phyloP scores from a whole-genome alignment of 73 alveolate genomes.

The Loxodes magnus region DNA sequence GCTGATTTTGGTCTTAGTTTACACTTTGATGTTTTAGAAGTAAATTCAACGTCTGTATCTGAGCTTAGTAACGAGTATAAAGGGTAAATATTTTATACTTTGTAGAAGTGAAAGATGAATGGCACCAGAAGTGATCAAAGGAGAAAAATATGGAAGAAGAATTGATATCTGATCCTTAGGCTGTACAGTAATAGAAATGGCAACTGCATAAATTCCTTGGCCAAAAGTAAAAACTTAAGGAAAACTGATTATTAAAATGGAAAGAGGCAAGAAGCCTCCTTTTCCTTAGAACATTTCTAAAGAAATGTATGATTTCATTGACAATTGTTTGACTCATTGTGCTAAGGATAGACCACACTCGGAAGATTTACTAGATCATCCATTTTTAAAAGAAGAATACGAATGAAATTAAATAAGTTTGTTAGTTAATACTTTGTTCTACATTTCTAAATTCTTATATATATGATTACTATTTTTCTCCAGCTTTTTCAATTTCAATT shows the following conservation, averaged over 20 bases:
- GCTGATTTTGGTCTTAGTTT: conserved; percentile 59
- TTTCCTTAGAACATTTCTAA: conserved; percentile 66
- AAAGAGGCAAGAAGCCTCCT: conserved; percentile 63
- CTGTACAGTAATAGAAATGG: conserved; percentile 81
- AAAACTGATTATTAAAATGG: conserved; percentile 54
- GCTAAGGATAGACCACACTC: conserved; percentile 30
- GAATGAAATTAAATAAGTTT: too few relatives aligned
- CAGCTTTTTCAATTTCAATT: too few relatives aligned
- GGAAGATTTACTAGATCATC: conserved; percentile 20
- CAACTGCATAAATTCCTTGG: conserved; percentile 78
- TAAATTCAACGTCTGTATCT: conserved; percentile 29
- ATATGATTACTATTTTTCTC: too few relatives aligned
- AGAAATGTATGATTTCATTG: conserved; percentile 58
- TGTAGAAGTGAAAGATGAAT: too few relatives aligned
- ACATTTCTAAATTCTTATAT: too few relatives aligned
- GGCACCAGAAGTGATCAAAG: conserved; percentile 90
- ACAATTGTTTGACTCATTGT: conserved; percentile 63
- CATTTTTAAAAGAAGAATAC: too few relatives aligned
- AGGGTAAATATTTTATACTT: conserved; percentile 84
- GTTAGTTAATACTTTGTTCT: too few relatives aligned
- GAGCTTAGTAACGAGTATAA: conserved; percentile 63
- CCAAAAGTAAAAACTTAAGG: conserved; percentile 46
- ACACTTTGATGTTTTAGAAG: conserved; percentile 29
- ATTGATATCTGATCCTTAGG: conserved; percentile 87
- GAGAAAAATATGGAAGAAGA: conserved; percentile 58